These are phyloP conservation scores for Rhinocladiella similis DNA, from an alignment of 2,329 filamentous ascomycete genomes.

Conservation along the genomic window DNA sequence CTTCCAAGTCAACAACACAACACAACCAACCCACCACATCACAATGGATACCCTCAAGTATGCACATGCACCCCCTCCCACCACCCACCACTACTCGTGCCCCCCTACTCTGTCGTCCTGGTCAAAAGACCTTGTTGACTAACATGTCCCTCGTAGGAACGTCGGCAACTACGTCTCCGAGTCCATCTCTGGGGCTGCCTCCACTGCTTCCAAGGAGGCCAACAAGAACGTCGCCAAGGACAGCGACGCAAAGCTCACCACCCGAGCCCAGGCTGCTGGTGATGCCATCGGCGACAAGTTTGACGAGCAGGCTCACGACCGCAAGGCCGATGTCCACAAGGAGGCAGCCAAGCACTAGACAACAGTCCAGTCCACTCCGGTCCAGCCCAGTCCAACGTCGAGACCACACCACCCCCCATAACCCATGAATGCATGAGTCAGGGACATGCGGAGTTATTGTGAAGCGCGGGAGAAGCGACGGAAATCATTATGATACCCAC, in stretches of 20 bases:
- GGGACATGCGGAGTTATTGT: neutral
- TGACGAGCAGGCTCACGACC: slow-evolving; percentile 43
- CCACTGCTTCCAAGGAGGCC: slow-evolving; percentile 64
- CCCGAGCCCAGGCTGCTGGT: slow-evolving; percentile 55
- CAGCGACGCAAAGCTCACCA: slow-evolving; percentile 49
- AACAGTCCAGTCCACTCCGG: too few relatives aligned
- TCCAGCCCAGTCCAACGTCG: too few relatives aligned
- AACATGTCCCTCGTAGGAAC: slow-evolving; percentile 47
- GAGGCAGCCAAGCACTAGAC: slow-evolving; percentile 31
- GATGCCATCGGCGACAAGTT: slow-evolving; percentile 55
- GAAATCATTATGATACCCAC: neutral
- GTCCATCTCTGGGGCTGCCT: slow-evolving; percentile 58
- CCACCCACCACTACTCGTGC: too few relatives aligned
- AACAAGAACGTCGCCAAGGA: slow-evolving; percentile 71
- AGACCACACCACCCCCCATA: too few relatives aligned
- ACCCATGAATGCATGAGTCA: neutral
- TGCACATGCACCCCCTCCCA: neutral
- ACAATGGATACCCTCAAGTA: slow-evolving; percentile 32
- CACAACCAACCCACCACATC: neutral
- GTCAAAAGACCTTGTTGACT: neutral
- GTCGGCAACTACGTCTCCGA: slow-evolving; percentile 70
- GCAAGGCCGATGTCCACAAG: slow-evolving; percentile 30
- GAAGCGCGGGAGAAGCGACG: neutral
- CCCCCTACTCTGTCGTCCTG: too few relatives aligned
- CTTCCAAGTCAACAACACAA: slow-evolving; percentile 8